Conservation (phyloP, 176 grass and related monocot species). For the Lolium rigidum region DNA sequence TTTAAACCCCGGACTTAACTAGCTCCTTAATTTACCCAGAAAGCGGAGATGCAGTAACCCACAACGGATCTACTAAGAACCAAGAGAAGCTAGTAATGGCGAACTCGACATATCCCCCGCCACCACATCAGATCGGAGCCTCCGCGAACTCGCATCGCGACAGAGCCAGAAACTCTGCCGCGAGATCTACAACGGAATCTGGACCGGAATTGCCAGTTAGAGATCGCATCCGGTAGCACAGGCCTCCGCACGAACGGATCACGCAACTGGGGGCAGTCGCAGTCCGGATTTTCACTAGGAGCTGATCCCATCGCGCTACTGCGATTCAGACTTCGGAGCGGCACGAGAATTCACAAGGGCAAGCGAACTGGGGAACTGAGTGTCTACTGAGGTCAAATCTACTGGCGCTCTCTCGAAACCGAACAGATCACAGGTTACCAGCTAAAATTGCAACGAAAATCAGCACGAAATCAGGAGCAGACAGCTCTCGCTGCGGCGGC, state of each 20-base stretch:
- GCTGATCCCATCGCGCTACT: background rate
- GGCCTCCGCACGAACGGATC: background rate
- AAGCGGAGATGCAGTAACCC: background rate
- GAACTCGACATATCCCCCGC: background rate
- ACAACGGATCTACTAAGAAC: slow-evolving; percentile 33
- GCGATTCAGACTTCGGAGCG: background rate
- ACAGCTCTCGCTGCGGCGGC: background rate
- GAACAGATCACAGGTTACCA: background rate
- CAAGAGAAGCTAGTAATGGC: background rate
- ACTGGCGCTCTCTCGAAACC: background rate
- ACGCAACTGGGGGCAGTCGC: too few species aligned
- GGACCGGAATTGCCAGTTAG: background rate
- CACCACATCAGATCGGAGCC: slow-evolving; percentile 22
- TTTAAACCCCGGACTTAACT: slow-evolving; percentile 3
- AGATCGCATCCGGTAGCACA: background rate
- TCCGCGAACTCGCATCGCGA: background rate
- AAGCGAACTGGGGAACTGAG: fast-evolving
- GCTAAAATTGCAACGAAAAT: background rate
- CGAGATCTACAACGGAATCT: slow-evolving; percentile 28
- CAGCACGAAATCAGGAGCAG: background rate
- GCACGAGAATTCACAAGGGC: background rate
- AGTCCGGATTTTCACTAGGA: background rate
- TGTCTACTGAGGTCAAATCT: background rate
- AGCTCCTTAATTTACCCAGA: background rate
- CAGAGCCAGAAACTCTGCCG: background rate